Evolutionary conservation across 78 protist genomes (phyloP).

Genomic region (Anaeramoeba flamelloides): DNA sequence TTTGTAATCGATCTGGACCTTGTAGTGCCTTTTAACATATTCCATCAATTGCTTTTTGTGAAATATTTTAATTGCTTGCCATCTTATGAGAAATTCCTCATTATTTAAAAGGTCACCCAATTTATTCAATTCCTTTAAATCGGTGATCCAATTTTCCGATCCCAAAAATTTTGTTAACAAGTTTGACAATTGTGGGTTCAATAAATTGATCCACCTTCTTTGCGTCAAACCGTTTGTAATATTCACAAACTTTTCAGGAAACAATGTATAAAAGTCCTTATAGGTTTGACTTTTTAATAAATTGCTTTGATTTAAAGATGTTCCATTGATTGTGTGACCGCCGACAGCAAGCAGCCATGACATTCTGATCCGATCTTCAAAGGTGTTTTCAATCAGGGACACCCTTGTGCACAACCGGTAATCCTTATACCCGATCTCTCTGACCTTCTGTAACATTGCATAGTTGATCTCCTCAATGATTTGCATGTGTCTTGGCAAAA

Average conservation of each 20-base stretch:
- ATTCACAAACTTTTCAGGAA: slow-evolving; percentile 63
- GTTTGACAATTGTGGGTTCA: slow-evolving; percentile 57
- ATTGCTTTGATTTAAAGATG: slow-evolving; percentile 74
- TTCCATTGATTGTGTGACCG: slow-evolving; percentile 73
- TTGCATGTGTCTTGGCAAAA: too few relatives aligned
- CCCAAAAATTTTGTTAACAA: slow-evolving; percentile 41
- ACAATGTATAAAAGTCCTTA: slow-evolving; percentile 53
- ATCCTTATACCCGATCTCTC: too few relatives aligned
- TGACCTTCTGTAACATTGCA: too few relatives aligned
- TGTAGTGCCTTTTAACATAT: slow-evolving; percentile 38
- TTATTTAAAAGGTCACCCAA: too few relatives aligned
- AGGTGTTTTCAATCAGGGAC: too few relatives aligned
- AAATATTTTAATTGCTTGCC: too few relatives aligned
- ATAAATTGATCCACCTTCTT: slow-evolving; percentile 74
- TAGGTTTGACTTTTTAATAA: slow-evolving; percentile 57
- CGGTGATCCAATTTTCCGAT: slow-evolving; percentile 49
- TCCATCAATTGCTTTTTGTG: too few relatives aligned
- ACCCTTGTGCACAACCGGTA: too few relatives aligned
- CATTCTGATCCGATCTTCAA: slow-evolving; percentile 51
- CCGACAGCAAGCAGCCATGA: slow-evolving; percentile 75
- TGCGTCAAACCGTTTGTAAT: slow-evolving; percentile 92
- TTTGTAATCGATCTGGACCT: slow-evolving; percentile 76
- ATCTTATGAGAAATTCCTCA: too few relatives aligned
- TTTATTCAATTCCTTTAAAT: too few relatives aligned
- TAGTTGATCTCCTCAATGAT: too few relatives aligned